A percentile compares a stretch with the other conserved stretches of the same genome.
These are phyloP conservation scores for Trichoderma reesei DNA, from an alignment of 495 filamentous ascomycete species.

Conservation along the genomic window DNA sequence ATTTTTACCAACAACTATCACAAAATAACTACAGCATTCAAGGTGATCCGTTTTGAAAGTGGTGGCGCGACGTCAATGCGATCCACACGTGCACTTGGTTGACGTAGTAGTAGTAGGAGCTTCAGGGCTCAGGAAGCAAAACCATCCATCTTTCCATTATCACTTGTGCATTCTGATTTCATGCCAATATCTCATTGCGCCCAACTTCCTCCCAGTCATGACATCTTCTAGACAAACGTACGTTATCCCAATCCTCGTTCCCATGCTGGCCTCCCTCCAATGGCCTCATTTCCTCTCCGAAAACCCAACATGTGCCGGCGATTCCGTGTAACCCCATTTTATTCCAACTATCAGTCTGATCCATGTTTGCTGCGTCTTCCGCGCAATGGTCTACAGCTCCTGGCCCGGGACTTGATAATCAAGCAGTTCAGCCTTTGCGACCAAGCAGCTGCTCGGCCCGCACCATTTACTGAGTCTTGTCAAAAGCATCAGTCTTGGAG, in stretches of 20 bases:
- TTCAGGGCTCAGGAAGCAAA: background rate
- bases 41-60: too few species aligned
- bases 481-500: conserved; percentile 73
- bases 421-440: background rate
- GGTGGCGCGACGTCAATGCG: too few species aligned
- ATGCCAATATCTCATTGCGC: background rate
- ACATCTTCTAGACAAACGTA: background rate
- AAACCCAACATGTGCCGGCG: background rate
- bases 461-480: conserved; percentile 43
- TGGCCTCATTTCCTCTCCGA: background rate
- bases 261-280: background rate
- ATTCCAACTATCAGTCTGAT: background rate
- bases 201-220: background rate
- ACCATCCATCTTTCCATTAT: background rate
- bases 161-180: background rate
- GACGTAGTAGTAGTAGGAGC: too few species aligned
- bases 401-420: background rate
- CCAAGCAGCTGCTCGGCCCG: background rate
- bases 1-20: too few species aligned
- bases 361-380: background rate
- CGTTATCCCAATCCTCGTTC: background rate
- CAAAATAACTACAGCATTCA: too few species aligned
- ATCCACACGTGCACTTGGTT: too few species aligned
- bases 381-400: background rate
- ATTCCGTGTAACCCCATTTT: background rate